Conservation (phyloP, 768 basidiomycete genomes). For the Pholiota microspora region DNA sequence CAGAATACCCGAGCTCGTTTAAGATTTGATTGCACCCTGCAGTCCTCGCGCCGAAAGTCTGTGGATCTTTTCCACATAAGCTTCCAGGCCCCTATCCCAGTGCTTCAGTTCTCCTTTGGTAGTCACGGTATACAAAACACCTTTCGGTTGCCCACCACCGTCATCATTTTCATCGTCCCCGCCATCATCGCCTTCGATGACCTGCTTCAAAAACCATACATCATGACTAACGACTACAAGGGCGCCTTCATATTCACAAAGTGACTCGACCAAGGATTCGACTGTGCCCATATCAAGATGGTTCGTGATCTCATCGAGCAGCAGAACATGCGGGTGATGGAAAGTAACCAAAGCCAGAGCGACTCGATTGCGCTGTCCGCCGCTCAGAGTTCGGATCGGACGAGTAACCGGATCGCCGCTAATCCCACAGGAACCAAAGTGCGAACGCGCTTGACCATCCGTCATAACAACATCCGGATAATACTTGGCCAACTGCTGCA, state of each 20-base stretch:
- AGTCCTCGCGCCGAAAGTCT: conserved; percentile 9
- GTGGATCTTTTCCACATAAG: conserved; percentile 28
- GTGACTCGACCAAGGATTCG: conserved; percentile 47
- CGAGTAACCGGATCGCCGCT: conserved; percentile 41
- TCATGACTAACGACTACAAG: conserved; percentile 70
- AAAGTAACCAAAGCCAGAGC: conserved; percentile 57
- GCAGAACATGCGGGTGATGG: conserved; percentile 49
- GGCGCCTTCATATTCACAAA: conserved; percentile 52
- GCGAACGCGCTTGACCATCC: conserved; percentile 28
- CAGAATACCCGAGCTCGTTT: not conserved
- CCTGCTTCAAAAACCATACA: conserved; percentile 33
- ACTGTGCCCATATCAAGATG: conserved; percentile 67
- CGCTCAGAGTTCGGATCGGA: conserved; percentile 42
- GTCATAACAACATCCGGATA: conserved; percentile 25
- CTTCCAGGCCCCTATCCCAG: conserved; percentile 30
- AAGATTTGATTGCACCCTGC: not conserved
- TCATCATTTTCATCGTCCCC: conserved; percentile 21
- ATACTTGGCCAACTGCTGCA: conserved; percentile 25
- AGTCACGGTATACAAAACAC: conserved; percentile 29
- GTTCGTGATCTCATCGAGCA: conserved; percentile 65
- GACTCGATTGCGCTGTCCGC: conserved; percentile 58
- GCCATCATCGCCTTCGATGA: conserved; percentile 27
- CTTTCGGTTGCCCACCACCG: conserved; percentile 13
- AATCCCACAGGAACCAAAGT: conserved; percentile 42
- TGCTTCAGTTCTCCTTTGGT: conserved; percentile 27